Evolutionary conservation across 2,329 filamentous ascomycete genomes (phyloP).

Genomic region (Microsporum canis): DNA sequence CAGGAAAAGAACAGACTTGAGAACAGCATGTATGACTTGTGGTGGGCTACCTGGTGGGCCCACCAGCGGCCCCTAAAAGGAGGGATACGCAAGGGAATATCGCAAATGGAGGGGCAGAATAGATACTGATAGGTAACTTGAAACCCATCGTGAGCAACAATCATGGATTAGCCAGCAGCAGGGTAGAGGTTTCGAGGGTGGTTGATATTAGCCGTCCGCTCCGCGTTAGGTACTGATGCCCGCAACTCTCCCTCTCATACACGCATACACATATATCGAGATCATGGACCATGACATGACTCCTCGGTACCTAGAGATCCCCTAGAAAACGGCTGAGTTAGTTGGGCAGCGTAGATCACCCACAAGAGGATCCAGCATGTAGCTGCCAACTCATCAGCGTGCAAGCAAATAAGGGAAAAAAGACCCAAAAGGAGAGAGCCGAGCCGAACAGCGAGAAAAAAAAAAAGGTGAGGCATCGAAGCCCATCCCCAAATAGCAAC

Average conservation of each 20-base stretch:
- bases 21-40: not conserved
- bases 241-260: not conserved
- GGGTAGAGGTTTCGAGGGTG: not conserved
- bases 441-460: slow-evolving; percentile 15
- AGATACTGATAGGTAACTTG: slow-evolving; percentile 3
- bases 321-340: not conserved
- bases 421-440: slow-evolving; percentile 11
- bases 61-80: not conserved
- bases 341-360: slow-evolving; percentile 22
- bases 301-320: not conserved
- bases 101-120: slow-evolving; percentile 7
- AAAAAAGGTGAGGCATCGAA: slow-evolving; percentile 17
- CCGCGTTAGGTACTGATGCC: not conserved
- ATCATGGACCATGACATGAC: not conserved
- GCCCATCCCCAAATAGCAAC: slow-evolving; percentile 4
- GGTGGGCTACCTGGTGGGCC: not conserved
- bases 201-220: not conserved
- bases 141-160: not conserved
- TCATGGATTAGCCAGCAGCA: not conserved
- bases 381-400: slow-evolving; percentile 18
- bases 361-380: slow-evolving; percentile 27
- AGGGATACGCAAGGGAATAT: not conserved
- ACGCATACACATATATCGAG: not conserved
- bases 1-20: not conserved
- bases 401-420: slow-evolving; percentile 5